Percentiles rank a stretch among this genome's conserved stretches.
Evolutionary conservation across 495 filamentous ascomycete species (phyloP).

Genomic region (Aspergillus panamensis): DNA sequence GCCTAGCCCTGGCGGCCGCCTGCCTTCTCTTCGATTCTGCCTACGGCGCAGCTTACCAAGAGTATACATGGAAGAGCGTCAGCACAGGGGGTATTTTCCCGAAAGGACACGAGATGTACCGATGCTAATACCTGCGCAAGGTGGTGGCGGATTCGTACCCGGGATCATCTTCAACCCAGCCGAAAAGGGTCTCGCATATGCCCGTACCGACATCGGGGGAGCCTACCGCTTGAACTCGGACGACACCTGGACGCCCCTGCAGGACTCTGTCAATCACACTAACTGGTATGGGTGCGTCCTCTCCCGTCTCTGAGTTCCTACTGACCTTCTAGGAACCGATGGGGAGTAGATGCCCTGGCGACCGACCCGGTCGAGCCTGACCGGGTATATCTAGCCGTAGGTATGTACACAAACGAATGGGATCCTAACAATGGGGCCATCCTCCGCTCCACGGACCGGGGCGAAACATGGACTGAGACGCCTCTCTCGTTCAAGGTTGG

Average conservation of each 20-base stretch:
- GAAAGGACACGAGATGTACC: too few species aligned
- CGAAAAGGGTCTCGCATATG: constrained; percentile 14
- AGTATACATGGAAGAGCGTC: constrained; percentile 20
- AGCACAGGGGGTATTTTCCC: constrained; percentile 16
- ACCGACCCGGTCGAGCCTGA: constrained; percentile 16
- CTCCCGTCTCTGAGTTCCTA: neutral
- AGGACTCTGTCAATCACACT: constrained; percentile 9
- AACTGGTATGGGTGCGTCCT: constrained; percentile 6
- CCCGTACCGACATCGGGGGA: constrained; percentile 18
- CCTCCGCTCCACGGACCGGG: constrained; percentile 16
- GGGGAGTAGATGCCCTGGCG: constrained; percentile 17
- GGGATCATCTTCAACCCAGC: constrained; percentile 18
- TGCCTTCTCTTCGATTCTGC: constrained; percentile 3
- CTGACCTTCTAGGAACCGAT: constrained; percentile 12
- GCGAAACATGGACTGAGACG: constrained; percentile 17
- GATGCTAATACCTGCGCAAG: neutral
- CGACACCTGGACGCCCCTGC: constrained; percentile 17
- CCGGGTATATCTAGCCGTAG: constrained; percentile 15
- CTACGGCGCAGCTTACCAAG: constrained; percentile 14
- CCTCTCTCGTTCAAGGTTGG: constrained; percentile 18
- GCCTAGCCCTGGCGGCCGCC: constrained; percentile 3
- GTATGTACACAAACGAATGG: constrained; percentile 20
- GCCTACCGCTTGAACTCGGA: constrained; percentile 20
- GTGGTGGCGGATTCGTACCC: constrained; percentile 17
- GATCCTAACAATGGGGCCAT: constrained; percentile 17